A percentile compares a stretch with the other conserved stretches of the same genome.
phyloP scores from a whole-genome alignment of 352 stramenopile genomes.

The Phytophthora nicotianae region DNA sequence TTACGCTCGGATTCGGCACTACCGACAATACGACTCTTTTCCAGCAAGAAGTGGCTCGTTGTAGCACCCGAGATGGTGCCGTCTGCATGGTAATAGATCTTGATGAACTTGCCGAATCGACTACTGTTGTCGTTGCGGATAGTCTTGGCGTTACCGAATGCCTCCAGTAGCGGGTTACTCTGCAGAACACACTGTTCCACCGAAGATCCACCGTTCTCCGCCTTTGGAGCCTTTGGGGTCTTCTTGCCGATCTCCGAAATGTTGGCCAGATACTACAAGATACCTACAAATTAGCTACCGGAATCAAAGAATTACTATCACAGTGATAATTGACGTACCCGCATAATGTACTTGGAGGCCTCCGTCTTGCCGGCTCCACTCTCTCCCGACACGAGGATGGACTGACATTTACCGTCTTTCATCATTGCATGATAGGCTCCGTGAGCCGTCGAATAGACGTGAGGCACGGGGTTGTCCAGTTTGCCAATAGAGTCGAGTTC shows the following conservation, averaged over 20 bases:
- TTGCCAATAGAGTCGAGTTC: constrained; percentile 89
- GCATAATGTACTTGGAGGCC: constrained; percentile 93
- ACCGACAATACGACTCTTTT: constrained; percentile 97
- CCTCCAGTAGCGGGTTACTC: constrained; percentile 93
- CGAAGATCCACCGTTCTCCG: constrained; percentile 59
- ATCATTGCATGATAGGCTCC: constrained; percentile 82
- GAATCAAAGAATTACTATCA: background rate
- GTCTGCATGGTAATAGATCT: constrained; percentile 93
- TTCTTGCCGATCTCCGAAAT: constrained; percentile 91
- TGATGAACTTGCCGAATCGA: constrained; percentile 97
- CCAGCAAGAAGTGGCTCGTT: constrained; percentile 97
- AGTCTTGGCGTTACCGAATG: constrained; percentile 94
- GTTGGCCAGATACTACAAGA: constrained; percentile 82
- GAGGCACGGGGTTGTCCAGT: constrained; percentile 83
- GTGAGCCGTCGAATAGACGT: constrained; percentile 87
- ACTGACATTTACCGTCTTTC: constrained; percentile 85
- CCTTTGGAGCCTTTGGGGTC: constrained; percentile 68
- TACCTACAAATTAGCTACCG: constrained; percentile 8
- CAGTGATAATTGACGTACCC: constrained; percentile 41
- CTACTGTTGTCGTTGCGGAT: constrained; percentile 97
- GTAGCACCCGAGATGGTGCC: constrained; percentile 92
- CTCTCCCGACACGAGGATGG: constrained; percentile 87
- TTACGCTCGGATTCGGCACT: constrained; percentile 95
- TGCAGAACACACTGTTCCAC: constrained; percentile 93
- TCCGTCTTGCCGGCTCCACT: constrained; percentile 90